Evolutionary conservation across 1,139 yeast genomes (phyloP), one percentile per base, ranked within the genome.

Genomic region (Candida sp.): DNA sequence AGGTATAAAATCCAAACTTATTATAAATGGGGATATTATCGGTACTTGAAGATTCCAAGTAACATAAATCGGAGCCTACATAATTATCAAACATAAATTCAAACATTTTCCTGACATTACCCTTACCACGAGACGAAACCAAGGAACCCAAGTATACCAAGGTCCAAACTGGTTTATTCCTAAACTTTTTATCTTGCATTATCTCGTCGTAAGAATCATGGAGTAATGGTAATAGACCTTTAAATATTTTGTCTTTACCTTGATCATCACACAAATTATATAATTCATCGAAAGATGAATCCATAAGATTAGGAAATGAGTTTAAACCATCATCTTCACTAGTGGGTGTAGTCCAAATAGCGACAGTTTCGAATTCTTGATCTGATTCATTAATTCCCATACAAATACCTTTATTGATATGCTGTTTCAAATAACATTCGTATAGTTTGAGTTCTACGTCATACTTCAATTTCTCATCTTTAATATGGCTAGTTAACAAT

Each of bases 341-440:
- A n/a, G 60, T 74, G 4, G 87, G 87, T n/a, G 72, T 68, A 38
- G 82, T 68, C 87, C 87, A 82, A 33, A 81, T 60, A 7, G 84
- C 79, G 23, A 82, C 84, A 4, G 85, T 81, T 58, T 82, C 87
- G 57, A 77, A 82, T 9, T 67, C 69, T 8, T 72, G 73, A 4
- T 68, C 66, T 4, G 58, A 48, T 44, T 73, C 79, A 42, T 68
- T 68, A 37, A 71, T 60, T 1, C 79, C 86, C 32, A 81, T 57
- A 21, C 76, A 82, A 15, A 79, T 48, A 1, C 88, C 88, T 44
- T 77, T 73, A 47, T 71, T 57, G 37, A 82, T 68, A 56, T 81
- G 86, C 43, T 83, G 82, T 45, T 68, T 69, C 25, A 81, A 64
- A 54, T 82, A 81, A 19, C 81, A 77, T 52, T 79, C 84, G 52